phyloP scores from a whole-genome alignment of 768 basidiomycete genomes.

The Amanita pallidorosea region DNA sequence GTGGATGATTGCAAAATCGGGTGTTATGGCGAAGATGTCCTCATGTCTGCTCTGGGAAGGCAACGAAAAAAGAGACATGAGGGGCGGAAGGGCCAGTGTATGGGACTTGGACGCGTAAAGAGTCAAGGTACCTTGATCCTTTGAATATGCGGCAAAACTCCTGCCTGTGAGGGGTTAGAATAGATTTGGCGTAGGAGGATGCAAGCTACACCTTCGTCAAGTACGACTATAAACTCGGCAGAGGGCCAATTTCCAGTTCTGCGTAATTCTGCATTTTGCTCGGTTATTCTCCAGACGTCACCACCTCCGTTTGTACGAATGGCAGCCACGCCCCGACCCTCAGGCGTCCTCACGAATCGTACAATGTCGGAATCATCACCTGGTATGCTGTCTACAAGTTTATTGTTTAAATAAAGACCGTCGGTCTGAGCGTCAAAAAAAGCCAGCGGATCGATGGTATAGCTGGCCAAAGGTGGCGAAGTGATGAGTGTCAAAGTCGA shows the following conservation, averaged over 20 bases:
- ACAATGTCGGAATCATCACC: slow-evolving; percentile 44
- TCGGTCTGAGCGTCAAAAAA: slow-evolving; percentile 55
- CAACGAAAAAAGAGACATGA: slow-evolving; percentile 56
- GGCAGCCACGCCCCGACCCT: slow-evolving; percentile 66
- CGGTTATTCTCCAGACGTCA: slow-evolving; percentile 51
- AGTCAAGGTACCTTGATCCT: slow-evolving; percentile 32
- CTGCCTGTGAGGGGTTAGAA: slow-evolving; percentile 25
- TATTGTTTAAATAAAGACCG: slow-evolving; percentile 35
- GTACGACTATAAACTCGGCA: slow-evolving; percentile 60
- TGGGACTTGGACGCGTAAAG: slow-evolving; percentile 40
- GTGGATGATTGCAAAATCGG: slow-evolving; percentile 48
- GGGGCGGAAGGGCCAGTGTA: slow-evolving; percentile 32
- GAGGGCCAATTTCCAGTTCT: slow-evolving; percentile 41
- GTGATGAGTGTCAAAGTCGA: slow-evolving; percentile 47
- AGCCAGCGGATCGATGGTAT: slow-evolving; percentile 42
- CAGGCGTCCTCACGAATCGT: slow-evolving; percentile 66
- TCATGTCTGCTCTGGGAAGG: slow-evolving; percentile 43
- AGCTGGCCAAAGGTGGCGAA: slow-evolving; percentile 54
- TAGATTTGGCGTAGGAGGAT: background rate
- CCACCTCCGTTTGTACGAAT: slow-evolving; percentile 45
- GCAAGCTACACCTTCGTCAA: slow-evolving; percentile 41
- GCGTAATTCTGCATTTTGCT: slow-evolving; percentile 35
- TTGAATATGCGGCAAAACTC: slow-evolving; percentile 51
- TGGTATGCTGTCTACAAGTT: slow-evolving; percentile 24
- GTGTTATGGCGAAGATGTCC: slow-evolving; percentile 56